A percentile compares a stretch with the other conserved stretches of the same genome.
These are phyloP conservation scores for Hypoxylon sp. DNA, from an alignment of 2,329 filamentous ascomycete species.

Conservation along the genomic window DNA sequence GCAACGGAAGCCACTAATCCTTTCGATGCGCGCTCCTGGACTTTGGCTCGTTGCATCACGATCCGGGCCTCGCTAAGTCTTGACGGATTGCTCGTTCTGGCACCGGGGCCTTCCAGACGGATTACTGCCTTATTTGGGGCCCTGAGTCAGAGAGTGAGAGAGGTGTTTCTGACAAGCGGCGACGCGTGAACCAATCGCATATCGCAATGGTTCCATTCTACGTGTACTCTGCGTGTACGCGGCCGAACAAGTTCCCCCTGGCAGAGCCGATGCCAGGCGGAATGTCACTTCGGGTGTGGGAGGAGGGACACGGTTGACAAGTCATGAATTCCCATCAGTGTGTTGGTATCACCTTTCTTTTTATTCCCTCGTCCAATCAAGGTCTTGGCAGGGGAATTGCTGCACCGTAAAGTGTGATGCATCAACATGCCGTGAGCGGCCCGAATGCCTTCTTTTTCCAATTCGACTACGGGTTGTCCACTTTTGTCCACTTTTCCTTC, in stretches of 20 bases:
- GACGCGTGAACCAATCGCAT: constrained; percentile 25
- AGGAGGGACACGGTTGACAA: constrained; percentile 24
- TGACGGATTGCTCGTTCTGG: constrained; percentile 15
- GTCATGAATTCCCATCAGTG: constrained; percentile 23
- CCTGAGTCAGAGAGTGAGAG: constrained; percentile 24
- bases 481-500: constrained; percentile 6
- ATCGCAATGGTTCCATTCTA: constrained; percentile 11
- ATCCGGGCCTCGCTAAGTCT: constrained; percentile 25
- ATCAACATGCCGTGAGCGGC: constrained; percentile 34
- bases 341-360: constrained; percentile 23
- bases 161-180: constrained; percentile 23
- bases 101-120: constrained; percentile 6
- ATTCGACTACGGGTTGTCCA: constrained; percentile 19
- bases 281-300: constrained; percentile 32
- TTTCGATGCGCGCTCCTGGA: constrained; percentile 27
- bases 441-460: constrained; percentile 29
- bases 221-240: constrained; percentile 16
- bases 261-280: constrained; percentile 39
- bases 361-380: constrained; percentile 25
- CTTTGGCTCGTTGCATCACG: constrained; percentile 22
- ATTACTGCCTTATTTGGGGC: constrained; percentile 25
- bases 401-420: constrained; percentile 24
- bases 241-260: constrained; percentile 17
- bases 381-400: constrained; percentile 30
- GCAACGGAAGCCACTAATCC: constrained; percentile 27